Percentiles rank a stretch among this genome's conserved stretches.
These are phyloP conservation scores for Oryza brachyantha DNA, from an alignment of 176 grass and related monocot genomes.

Conservation along the genomic window DNA sequence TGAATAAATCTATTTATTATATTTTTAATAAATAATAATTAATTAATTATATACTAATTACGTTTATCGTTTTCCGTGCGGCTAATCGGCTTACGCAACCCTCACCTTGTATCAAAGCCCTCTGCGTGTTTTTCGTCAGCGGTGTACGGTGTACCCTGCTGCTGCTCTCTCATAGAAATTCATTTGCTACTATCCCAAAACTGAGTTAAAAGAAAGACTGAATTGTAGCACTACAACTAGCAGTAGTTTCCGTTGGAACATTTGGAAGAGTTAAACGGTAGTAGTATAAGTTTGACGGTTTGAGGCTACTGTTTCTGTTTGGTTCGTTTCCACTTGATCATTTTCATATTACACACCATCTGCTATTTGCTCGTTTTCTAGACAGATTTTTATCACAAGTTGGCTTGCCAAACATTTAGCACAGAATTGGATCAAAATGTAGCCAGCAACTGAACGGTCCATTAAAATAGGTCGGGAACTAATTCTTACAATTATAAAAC, in stretches of 20 bases:
- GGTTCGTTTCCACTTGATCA: background rate
- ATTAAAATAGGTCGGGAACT: constrained; percentile 20
- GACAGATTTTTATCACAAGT: background rate
- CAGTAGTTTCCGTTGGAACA: background rate
- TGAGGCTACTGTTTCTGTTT: background rate
- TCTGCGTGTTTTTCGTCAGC: background rate
- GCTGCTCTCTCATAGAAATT: background rate
- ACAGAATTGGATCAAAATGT: background rate
- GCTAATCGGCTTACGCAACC: too few relatives aligned
- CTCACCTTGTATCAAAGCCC: too few relatives aligned
- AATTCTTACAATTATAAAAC: background rate
- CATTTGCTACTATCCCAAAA: background rate
- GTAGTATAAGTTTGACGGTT: background rate
- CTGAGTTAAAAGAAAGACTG: background rate
- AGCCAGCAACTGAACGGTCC: background rate
- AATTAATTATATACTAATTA: too few relatives aligned
- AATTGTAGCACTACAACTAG: too few relatives aligned
- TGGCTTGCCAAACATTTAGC: background rate
- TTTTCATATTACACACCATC: background rate
- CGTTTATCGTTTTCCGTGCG: too few relatives aligned
- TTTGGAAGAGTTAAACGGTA: background rate
- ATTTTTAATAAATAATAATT: too few relatives aligned
- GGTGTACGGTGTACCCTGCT: background rate
- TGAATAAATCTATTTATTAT: too few relatives aligned
- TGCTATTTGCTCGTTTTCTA: background rate